Percentiles rank a stretch among this genome's conserved stretches.
phyloP scores from a whole-genome alignment of 345 rosid species.

The Bruguiera gymnorhiza region DNA sequence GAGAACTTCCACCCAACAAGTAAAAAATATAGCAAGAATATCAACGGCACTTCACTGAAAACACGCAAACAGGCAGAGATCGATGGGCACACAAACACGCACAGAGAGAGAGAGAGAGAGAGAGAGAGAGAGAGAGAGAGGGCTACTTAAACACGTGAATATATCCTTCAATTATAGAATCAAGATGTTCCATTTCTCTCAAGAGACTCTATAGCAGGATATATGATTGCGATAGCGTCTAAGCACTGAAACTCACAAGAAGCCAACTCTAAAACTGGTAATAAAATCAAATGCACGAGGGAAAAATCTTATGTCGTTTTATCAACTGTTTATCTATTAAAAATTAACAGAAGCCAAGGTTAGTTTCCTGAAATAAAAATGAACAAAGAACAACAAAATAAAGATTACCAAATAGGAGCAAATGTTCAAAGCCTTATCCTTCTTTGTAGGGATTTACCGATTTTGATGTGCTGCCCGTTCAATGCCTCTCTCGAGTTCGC shows the following conservation, averaged over 20 bases:
- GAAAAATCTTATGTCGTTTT: too few relatives aligned
- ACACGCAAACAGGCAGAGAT: too few relatives aligned
- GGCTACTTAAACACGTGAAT: conserved; percentile 44
- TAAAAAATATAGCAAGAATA: too few relatives aligned
- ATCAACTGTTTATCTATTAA: background rate
- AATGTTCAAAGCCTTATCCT: conserved; percentile 59
- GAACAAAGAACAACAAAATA: background rate
- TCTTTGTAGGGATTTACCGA: conserved; percentile 63
- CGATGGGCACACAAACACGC: too few relatives aligned
- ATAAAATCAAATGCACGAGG: background rate
- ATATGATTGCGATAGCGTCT: conserved; percentile 79
- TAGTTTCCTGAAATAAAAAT: background rate
- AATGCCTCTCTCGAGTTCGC: too few relatives aligned
- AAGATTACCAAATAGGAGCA: conserved; percentile 63
- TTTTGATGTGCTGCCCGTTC: conserved; percentile 22
- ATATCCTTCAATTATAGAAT: conserved; percentile 31
- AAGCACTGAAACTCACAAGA: conserved; percentile 48
- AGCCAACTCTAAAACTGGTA: background rate
- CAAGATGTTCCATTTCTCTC: conserved; percentile 32
- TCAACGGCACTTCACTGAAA: too few relatives aligned
- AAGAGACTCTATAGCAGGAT: conserved; percentile 32
- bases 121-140: too few relatives aligned
- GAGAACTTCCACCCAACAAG: too few relatives aligned
- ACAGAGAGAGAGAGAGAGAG: too few relatives aligned
- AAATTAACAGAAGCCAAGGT: too few relatives aligned